A percentile compares a stretch with the other conserved stretches of the same genome.
These are phyloP conservation scores for Carex arenaria DNA, from an alignment of 202 grass and related monocot genomes.

Conservation along the genomic window DNA sequence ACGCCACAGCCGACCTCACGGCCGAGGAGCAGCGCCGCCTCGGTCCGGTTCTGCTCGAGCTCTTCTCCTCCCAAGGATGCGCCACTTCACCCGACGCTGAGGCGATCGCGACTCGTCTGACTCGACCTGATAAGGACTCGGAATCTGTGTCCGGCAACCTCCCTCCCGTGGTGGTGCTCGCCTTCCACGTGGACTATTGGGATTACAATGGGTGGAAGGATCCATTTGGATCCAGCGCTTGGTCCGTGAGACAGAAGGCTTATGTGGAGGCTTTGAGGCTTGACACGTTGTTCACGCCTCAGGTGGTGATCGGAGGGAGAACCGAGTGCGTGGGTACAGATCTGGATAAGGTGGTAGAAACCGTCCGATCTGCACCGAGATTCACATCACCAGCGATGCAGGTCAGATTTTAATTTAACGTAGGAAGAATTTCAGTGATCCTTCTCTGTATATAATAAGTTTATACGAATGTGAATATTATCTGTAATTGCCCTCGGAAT, in stretches of 20 bases:
- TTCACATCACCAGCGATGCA: conserved; percentile 69
- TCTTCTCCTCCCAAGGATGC: conserved; percentile 86
- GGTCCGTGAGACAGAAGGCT: conserved; percentile 89
- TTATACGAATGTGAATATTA: neutral
- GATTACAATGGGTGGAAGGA: conserved; percentile 90
- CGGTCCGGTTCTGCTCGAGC: conserved; percentile 75
- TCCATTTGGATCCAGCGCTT: conserved; percentile 66
- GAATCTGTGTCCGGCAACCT: neutral
- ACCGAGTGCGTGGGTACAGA: conserved; percentile 79
- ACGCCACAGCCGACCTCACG: conserved; percentile 34
- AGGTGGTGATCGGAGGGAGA: conserved; percentile 74
- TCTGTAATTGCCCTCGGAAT: neutral
- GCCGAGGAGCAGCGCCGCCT: conserved; percentile 33
- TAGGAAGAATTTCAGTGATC: neutral
- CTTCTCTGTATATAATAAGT: neutral
- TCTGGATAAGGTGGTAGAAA: conserved; percentile 38
- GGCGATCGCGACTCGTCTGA: conserved; percentile 49
- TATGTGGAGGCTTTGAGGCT: conserved; percentile 85
- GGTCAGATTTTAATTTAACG: conserved; percentile 27
- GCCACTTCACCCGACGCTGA: conserved; percentile 70
- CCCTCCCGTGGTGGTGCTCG: conserved; percentile 51
- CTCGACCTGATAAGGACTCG: conserved; percentile 29
- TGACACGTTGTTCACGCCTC: conserved; percentile 90
- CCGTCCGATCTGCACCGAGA: conserved; percentile 49
- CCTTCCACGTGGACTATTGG: conserved; percentile 95